Evolutionary conservation across 1,284 basidiomycete genomes (phyloP).

Genomic region (Apiotrichum gracile): DNA sequence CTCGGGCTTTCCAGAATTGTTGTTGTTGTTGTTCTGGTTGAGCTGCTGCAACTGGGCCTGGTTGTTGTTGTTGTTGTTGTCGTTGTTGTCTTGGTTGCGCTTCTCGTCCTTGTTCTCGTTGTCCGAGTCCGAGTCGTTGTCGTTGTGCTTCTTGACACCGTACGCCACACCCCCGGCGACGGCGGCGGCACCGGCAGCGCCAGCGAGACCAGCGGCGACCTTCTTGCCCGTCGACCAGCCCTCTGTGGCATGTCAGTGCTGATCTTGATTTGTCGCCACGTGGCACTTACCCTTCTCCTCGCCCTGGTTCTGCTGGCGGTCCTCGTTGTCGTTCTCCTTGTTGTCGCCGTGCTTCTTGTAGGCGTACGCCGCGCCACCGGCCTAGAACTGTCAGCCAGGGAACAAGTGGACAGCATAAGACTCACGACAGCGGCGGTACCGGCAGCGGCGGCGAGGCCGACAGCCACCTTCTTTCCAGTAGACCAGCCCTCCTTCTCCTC

Average conservation of each 20-base stretch:
- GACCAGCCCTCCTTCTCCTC: conserved; percentile 2
- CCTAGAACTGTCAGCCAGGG: no score
- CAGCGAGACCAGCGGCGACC: neutral
- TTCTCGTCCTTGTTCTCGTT: neutral
- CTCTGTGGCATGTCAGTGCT: neutral
- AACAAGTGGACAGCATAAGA: no score
- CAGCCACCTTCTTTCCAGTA: conserved; percentile 1
- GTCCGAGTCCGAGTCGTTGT: no score
- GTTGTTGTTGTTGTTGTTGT: conserved; percentile 2
- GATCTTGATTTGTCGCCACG: neutral
- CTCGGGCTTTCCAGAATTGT: conserved; percentile 2
- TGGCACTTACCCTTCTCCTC: neutral
- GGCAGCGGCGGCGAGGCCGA: neutral
- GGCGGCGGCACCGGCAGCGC: neutral
- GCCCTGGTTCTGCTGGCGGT: conserved; percentile 1
- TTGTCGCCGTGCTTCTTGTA: neutral
- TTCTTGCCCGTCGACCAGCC: no score
- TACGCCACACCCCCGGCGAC: neutral
- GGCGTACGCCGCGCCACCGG: neutral
- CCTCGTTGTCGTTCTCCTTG: neutral
- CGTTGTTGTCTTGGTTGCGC: neutral
- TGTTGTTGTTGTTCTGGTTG: neutral
- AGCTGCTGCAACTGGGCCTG: neutral
- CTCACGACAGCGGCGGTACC: neutral
- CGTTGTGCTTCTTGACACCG: neutral